These are phyloP conservation scores for Eucalyptus caleyi DNA, from an alignment of 345 rosid species.

Conservation along the genomic window DNA sequence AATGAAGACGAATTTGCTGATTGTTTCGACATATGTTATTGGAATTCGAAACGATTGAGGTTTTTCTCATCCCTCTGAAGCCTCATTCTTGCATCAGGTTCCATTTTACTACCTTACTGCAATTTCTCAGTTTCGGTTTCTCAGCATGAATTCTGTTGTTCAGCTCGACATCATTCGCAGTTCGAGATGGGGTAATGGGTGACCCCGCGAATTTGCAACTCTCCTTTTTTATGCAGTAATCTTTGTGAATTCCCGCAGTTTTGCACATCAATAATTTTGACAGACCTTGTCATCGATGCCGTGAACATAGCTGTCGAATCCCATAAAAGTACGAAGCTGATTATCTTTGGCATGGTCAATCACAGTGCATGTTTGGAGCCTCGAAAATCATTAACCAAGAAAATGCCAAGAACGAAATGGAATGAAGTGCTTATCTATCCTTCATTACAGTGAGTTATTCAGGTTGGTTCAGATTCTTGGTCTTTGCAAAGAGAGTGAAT, in stretches of 20 bases:
- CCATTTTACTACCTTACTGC: not conserved
- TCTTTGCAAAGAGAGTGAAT: not conserved
- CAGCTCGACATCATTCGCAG: not conserved
- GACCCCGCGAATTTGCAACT: not conserved
- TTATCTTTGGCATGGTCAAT: not conserved
- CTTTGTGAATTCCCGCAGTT: not conserved
- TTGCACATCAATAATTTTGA: not conserved
- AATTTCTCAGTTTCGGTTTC: not conserved
- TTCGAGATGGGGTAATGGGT: not conserved
- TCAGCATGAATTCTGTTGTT: not conserved
- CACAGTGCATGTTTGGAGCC: not conserved
- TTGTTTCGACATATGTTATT: not conserved
- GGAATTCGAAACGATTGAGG: not conserved
- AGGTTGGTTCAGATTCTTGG: not conserved
- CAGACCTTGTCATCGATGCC: not conserved
- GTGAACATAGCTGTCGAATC: not conserved
- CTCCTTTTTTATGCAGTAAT: not conserved
- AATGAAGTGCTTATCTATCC: not conserved
- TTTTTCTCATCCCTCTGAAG: not conserved
- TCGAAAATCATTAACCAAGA: not conserved
- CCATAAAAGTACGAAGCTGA: not conserved
- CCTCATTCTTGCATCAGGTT: not conserved
- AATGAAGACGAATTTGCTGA: not conserved
- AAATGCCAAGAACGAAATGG: not conserved
- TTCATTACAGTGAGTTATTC: not conserved